These are phyloP conservation scores for Cavenderia fasciculata DNA, from an alignment of 78 protist genomes.

Conservation along the genomic window DNA sequence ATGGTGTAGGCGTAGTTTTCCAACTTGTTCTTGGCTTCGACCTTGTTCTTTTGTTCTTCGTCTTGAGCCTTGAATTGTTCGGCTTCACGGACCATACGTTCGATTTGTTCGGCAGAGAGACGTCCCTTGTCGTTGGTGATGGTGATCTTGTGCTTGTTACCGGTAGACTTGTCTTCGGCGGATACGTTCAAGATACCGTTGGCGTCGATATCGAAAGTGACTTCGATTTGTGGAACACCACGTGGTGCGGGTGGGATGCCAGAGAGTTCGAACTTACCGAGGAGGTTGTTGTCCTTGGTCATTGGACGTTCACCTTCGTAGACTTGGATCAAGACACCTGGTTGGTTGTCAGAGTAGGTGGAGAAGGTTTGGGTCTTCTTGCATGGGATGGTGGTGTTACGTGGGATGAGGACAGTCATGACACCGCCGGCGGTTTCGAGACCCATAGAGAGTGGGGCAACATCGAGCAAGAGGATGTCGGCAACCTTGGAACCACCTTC, in stretches of 20 bases:
- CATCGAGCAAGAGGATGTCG: conserved; percentile 93
- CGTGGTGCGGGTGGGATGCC: conserved; percentile 95
- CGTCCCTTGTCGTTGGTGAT: conserved; percentile 90
- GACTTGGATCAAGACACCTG: conserved; percentile 87
- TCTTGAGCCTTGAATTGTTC: conserved; percentile 93
- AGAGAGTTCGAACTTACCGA: conserved; percentile 88
- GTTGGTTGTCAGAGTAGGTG: conserved; percentile 92
- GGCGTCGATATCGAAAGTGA: conserved; percentile 92
- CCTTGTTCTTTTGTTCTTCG: conserved; percentile 77
- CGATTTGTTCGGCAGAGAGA: conserved; percentile 93
- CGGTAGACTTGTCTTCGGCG: conserved; percentile 96
- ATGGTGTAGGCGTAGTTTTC: conserved; percentile 91
- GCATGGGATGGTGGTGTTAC: conserved; percentile 96
- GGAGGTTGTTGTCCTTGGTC: conserved; percentile 91
- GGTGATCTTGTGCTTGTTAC: conserved; percentile 82
- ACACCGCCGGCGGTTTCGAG: conserved; percentile 98
- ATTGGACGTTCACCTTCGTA: conserved; percentile 93
- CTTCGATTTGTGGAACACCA: conserved; percentile 94
- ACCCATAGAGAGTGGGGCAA: conserved; percentile 97
- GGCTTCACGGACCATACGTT: conserved; percentile 95
- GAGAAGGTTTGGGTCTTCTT: conserved; percentile 93
- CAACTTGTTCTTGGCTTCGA: conserved; percentile 91
- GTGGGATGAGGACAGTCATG: conserved; percentile 93
- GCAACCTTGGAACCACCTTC: conserved; percentile 83
- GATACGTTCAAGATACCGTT: conserved; percentile 96